These are phyloP conservation scores for Carex littledalei DNA, from an alignment of 176 grass and related monocot species.

Conservation along the genomic window DNA sequence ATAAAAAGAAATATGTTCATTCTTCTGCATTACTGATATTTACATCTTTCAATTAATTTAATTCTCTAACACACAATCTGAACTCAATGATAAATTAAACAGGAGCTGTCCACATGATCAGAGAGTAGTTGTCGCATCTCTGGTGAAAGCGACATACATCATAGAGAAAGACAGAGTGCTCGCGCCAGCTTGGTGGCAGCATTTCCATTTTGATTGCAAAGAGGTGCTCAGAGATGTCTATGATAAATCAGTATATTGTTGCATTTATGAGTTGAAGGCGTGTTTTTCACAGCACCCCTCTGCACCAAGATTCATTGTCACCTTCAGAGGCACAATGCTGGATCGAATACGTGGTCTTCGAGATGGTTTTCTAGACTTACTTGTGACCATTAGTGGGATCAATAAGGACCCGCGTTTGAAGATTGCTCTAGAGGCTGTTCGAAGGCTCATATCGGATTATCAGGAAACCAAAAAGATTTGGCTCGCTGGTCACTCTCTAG, in stretches of 20 bases:
- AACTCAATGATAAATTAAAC: background rate
- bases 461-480: background rate
- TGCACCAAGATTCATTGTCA: conserved; percentile 1
- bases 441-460: background rate
- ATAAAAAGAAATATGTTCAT: background rate
- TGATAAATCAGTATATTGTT: background rate
- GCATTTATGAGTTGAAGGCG: background rate
- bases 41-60: background rate
- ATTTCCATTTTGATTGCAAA: background rate
- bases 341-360: background rate
- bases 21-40: background rate
- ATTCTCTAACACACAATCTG: background rate
- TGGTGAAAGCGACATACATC: background rate
- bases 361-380: conserved; percentile 4
- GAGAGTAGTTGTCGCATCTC: background rate
- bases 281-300: background rate
- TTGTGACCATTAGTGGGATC: background rate
- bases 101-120: conserved; percentile 13
- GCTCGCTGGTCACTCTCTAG: conserved; percentile 12
- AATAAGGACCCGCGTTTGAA: background rate
- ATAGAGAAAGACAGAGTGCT: conserved; percentile 1
- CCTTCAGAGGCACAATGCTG: conserved; percentile 7
- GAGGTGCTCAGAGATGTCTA: background rate
- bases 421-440: background rate
- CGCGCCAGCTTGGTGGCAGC: background rate